Conservation (phyloP, 192 early-diverging fungal genomes). For the Pilaira anomala region DNA sequence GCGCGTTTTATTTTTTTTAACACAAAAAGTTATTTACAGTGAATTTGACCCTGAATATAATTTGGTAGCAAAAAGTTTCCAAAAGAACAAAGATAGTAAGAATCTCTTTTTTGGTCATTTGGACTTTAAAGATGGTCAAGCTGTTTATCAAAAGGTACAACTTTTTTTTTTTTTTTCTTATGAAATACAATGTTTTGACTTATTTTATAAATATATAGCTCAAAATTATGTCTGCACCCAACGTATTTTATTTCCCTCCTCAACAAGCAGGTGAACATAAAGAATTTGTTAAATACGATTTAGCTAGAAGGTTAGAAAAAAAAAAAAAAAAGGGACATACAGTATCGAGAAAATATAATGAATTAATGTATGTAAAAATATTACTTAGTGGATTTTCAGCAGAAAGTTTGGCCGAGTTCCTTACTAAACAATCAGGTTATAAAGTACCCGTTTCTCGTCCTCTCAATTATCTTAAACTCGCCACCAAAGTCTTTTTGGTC, state of each 20-base stretch:
- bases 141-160: conserved; percentile 60
- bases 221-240: conserved; percentile 56
- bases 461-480: conserved; percentile 50
- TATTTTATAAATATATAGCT: conserved; percentile 39
- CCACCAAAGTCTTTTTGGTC: conserved; percentile 32
- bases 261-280: conserved; percentile 45
- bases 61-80: conserved; percentile 56
- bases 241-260: conserved; percentile 63
- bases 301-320: conserved; percentile 29
- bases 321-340: too few species aligned
- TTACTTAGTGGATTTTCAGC: conserved; percentile 55
- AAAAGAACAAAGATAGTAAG: conserved; percentile 29
- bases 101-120: conserved; percentile 61
- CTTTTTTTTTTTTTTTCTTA: not conserved
- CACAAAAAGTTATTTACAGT: conserved; percentile 33
- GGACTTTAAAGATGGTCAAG: conserved; percentile 63
- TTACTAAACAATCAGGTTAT: conserved; percentile 40
- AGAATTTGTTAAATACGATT: conserved; percentile 58
- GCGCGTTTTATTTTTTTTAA: not conserved
- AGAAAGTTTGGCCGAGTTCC: conserved; percentile 60
- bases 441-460: conserved; percentile 49
- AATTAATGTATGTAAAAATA: too few species aligned
- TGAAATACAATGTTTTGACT: not conserved
- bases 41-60: conserved; percentile 67
- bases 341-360: too few species aligned